Conservation (phyloP, 345 rosid species). For the Acer negundo region DNA sequence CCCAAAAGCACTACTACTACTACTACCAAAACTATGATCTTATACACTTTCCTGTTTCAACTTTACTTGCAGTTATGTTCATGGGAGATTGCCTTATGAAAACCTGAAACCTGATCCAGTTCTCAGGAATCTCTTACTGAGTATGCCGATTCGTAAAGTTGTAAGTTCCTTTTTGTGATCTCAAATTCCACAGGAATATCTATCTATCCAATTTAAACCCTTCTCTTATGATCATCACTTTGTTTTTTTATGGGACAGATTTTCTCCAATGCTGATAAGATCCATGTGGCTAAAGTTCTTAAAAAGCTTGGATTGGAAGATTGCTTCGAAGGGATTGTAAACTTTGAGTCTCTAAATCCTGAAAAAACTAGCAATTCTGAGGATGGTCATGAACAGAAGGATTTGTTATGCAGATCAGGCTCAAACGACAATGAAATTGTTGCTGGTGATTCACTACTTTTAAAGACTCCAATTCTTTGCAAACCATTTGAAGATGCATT, state of each 20-base stretch:
- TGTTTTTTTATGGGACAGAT: constrained; percentile 28
- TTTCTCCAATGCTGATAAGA: constrained; percentile 60
- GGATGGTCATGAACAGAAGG: constrained; percentile 25
- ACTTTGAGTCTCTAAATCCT: constrained; percentile 62
- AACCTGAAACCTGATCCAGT: constrained; percentile 82
- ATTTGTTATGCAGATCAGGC: constrained; percentile 20
- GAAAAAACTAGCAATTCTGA: constrained; percentile 28
- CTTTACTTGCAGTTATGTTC: constrained; percentile 49
- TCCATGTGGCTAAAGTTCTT: constrained; percentile 54
- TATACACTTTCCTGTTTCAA: neutral
- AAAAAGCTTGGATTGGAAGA: constrained; percentile 58
- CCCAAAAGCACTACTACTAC: neutral
- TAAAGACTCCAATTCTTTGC: constrained; percentile 66
- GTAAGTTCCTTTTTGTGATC: constrained; percentile 35
- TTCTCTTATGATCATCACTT: neutral
- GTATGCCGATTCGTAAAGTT: constrained; percentile 69
- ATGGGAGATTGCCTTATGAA: constrained; percentile 81
- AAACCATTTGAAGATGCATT: constrained; percentile 76
- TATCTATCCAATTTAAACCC: neutral
- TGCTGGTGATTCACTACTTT: constrained; percentile 37
- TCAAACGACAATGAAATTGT: constrained; percentile 22
- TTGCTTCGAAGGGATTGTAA: constrained; percentile 61
- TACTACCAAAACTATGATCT: neutral
- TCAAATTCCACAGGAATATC: neutral
- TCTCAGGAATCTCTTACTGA: constrained; percentile 62